These are phyloP conservation scores for Neurospora sp. DNA, from an alignment of 495 filamentous ascomycete species.

Conservation along the genomic window DNA sequence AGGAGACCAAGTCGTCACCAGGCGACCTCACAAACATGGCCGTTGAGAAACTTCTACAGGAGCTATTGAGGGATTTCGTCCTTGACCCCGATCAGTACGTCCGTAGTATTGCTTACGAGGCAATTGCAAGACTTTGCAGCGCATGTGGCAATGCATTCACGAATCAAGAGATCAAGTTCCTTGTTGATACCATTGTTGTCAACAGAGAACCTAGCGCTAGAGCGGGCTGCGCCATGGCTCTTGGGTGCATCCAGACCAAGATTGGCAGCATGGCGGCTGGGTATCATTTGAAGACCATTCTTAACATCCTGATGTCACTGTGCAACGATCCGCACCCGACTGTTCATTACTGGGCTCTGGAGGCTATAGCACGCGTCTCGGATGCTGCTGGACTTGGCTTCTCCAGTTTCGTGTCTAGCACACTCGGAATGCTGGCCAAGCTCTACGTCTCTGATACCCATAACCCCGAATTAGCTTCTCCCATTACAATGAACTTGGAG, in stretches of 20 bases:
- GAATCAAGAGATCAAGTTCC: slow-evolving; percentile 74
- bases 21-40: slow-evolving; percentile 65
- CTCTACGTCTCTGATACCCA: slow-evolving; percentile 87
- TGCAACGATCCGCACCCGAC: slow-evolving; percentile 93
- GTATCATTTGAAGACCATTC: slow-evolving; percentile 92
- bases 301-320: slow-evolving; percentile 88
- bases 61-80: slow-evolving; percentile 70
- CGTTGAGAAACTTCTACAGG: slow-evolving; percentile 81
- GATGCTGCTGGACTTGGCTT: slow-evolving; percentile 91
- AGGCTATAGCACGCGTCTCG: slow-evolving; percentile 76
- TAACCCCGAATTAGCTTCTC: slow-evolving; percentile 66
- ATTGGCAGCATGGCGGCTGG: slow-evolving; percentile 97
- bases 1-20: slow-evolving; percentile 59
- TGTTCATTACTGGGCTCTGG: slow-evolving; percentile 93
- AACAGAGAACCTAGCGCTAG: slow-evolving; percentile 89
- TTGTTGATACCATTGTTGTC: slow-evolving; percentile 88
- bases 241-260: slow-evolving; percentile 89
- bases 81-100: slow-evolving; percentile 76
- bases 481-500: slow-evolving; percentile 81
- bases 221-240: slow-evolving; percentile 85
- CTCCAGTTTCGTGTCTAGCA: slow-evolving; percentile 78
- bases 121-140: slow-evolving; percentile 82
- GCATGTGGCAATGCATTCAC: slow-evolving; percentile 83
- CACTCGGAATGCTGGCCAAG: slow-evolving; percentile 85
- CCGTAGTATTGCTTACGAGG: slow-evolving; percentile 75